Base-by-base conservation (phyloP, 208 protist species). In the Herpetomonas tarakana region DNA sequence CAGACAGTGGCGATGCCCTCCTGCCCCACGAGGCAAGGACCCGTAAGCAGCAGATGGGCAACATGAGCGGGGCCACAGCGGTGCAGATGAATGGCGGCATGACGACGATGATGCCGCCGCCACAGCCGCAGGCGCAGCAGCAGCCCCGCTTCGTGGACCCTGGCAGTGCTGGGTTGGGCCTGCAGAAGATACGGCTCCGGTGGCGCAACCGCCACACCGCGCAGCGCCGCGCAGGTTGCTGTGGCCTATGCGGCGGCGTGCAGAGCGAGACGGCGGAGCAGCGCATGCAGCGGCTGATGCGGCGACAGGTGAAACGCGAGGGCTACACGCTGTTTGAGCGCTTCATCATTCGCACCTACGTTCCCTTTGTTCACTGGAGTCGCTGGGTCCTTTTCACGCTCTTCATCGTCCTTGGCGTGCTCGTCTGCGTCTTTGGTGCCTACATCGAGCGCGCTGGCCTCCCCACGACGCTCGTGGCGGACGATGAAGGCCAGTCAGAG, bases 311-410 rank as follows among this genome's bases (percentile, higher is more conserved):
- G 27, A 70, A 66, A 52, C 54, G 61, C 6, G 66, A 84, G 47
- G 70, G 59, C 26, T 85, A 75, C 64, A 76, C 66, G 12, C 35
- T 80, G 21, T 74, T 73, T 45, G 74, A 85, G 57, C 69, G 58
- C 56, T 50, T 81, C 26, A 25, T 85, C 28, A 46, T 72, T 11
- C 28, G 27, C 19, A 59, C 47, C 14, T 73, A 67, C 46, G 46
- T 76, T 2, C 70, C 73, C 1, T 12, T 26, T 6, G 24, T 78
- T 3, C 35, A 76, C 50, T 31, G 9, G 28, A 22, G 31, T 22
- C 65, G 74, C 14, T 81, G 35, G 26, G 51, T 54, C 14, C 49
- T 81, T 18, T 44, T 77, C 6, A 47, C 38, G 35, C 22, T 66
- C 26, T 58, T 81, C 4, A 3, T 71, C 18, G 53, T 55, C 6